These are phyloP conservation scores for Escovopsis sp. DNA, from an alignment of 2,329 filamentous ascomycete species.

Conservation along the genomic window DNA sequence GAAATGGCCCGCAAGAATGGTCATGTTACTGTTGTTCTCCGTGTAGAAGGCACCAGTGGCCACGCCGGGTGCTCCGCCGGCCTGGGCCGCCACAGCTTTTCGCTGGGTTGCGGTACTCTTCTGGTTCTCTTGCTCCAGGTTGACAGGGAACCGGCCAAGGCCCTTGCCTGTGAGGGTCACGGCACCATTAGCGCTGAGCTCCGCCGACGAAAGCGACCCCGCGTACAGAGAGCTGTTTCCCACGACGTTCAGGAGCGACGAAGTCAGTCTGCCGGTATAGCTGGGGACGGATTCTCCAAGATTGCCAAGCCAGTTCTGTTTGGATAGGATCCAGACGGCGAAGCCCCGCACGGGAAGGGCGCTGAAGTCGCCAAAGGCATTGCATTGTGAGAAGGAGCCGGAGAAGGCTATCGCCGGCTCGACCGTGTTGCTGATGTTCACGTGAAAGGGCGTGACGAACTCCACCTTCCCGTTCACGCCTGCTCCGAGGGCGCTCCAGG, in stretches of 20 bases:
- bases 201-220: constrained; percentile 65
- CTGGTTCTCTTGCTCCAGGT: constrained; percentile 26
- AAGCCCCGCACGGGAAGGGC: constrained; percentile 56
- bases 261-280: constrained; percentile 57
- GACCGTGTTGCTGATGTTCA: constrained; percentile 58
- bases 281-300: constrained; percentile 47
- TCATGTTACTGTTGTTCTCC: constrained; percentile 57
- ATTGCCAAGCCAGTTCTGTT: constrained; percentile 76
- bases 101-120: constrained; percentile 24
- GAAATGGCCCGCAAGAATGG: constrained; percentile 80
- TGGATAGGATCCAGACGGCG: constrained; percentile 81
- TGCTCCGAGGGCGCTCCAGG: constrained; percentile 67
- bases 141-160: constrained; percentile 42
- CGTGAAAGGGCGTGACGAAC: constrained; percentile 56
- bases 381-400: constrained; percentile 61
- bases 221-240: constrained; percentile 55
- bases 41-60: constrained; percentile 65
- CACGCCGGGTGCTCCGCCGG: constrained; percentile 46
- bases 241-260: constrained; percentile 49
- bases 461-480: constrained; percentile 71
- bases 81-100: constrained; percentile 25
- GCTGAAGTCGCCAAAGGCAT: constrained; percentile 47
- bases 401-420: constrained; percentile 68
- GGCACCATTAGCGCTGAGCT: constrained; percentile 57
- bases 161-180: constrained; percentile 44